phyloP scores from a whole-genome alignment of 768 basidiomycete genomes.

The Trametes cubensis region DNA sequence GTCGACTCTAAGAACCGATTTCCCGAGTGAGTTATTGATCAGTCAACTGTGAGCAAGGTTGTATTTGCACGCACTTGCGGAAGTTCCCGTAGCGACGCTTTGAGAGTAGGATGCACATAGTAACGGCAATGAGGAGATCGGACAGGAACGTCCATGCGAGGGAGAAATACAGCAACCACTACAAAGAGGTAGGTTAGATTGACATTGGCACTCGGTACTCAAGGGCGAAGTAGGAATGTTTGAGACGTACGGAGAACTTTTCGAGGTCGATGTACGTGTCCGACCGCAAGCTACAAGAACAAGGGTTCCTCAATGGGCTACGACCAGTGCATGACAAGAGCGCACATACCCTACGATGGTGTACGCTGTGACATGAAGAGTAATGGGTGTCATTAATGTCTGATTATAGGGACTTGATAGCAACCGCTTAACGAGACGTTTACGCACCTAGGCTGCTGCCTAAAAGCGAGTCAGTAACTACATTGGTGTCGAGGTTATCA shows the following conservation, averaged over 20 bases:
- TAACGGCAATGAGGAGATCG: slow-evolving; percentile 30
- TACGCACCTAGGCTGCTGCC: background rate
- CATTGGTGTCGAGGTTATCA: no score
- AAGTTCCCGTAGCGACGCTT: slow-evolving; percentile 15
- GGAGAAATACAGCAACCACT: no score
- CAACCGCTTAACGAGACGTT: background rate
- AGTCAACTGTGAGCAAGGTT: background rate
- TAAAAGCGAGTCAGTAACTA: background rate
- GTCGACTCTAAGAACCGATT: slow-evolving; percentile 16
- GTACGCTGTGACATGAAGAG: background rate
- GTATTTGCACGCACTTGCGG: slow-evolving; percentile 6
- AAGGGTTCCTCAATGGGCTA: background rate
- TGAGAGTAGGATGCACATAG: slow-evolving; percentile 27
- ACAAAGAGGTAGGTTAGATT: no score
- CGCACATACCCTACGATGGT: background rate
- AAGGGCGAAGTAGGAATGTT: no score
- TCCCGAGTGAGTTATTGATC: background rate
- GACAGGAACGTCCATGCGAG: slow-evolving; percentile 9
- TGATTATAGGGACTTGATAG: no score
- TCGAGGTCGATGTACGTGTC: background rate
- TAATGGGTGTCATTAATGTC: no score
- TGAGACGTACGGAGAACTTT: background rate
- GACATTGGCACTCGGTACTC: no score
- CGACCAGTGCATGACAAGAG: background rate
- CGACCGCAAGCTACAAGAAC: background rate